Conservation (phyloP, 2,329 filamentous ascomycete genomes). For the Xylariaceae sp. region DNA sequence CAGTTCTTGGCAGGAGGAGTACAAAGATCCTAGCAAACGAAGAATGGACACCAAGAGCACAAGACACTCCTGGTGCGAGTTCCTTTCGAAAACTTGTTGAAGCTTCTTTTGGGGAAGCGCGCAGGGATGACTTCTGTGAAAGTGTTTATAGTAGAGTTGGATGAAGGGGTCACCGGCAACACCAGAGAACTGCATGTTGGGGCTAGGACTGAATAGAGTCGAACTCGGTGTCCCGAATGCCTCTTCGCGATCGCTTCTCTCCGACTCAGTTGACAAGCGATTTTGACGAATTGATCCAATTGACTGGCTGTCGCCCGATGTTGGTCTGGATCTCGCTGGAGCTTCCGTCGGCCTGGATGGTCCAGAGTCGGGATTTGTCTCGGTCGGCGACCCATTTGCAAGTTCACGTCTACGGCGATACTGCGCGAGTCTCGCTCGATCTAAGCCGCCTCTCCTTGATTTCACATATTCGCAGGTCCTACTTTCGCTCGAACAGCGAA, state of each 20-base stretch:
- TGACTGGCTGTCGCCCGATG: background rate
- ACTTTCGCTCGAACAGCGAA: slow-evolving; percentile 17
- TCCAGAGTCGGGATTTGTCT: slow-evolving; percentile 12
- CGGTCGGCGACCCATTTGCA: slow-evolving; percentile 10
- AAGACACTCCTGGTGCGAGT: slow-evolving; percentile 4
- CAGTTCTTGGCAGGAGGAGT: slow-evolving; percentile 9
- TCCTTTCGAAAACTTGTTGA: slow-evolving; percentile 7
- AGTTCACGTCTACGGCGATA: slow-evolving; percentile 9
- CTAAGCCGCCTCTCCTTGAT: slow-evolving; percentile 19
- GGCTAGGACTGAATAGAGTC: no score
- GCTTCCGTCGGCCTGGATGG: no score
- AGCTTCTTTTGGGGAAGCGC: slow-evolving; percentile 11
- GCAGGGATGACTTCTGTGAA: slow-evolving; percentile 19
- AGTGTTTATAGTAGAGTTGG: slow-evolving; percentile 17
- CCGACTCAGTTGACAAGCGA: slow-evolving; percentile 7
- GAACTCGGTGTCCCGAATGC: background rate
- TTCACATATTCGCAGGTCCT: slow-evolving; percentile 21
- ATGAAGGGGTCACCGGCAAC: slow-evolving; percentile 14
- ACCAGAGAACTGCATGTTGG: slow-evolving; percentile 10
- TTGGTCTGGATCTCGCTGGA: background rate
- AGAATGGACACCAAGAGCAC: slow-evolving; percentile 14
- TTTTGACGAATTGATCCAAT: background rate
- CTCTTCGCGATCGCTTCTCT: slow-evolving; percentile 1
- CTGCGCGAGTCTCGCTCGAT: slow-evolving; percentile 14
- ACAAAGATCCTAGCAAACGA: slow-evolving; percentile 17